Evolutionary conservation across 2,329 filamentous ascomycete genomes (phyloP).

Genomic region (Paradendryphiella salina): DNA sequence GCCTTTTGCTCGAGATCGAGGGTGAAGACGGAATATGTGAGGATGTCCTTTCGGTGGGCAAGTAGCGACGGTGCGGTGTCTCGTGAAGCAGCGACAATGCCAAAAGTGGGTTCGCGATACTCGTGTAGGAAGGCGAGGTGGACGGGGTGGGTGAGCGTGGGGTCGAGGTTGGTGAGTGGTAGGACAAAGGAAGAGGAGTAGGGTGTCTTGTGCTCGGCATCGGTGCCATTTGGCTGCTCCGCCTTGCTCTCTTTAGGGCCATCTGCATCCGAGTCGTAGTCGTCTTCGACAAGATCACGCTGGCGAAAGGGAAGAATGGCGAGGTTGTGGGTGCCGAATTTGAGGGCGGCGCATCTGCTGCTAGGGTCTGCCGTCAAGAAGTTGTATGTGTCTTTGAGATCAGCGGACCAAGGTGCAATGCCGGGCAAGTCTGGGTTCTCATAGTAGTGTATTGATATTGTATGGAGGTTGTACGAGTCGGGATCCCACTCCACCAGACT

Average conservation of each 20-base stretch:
- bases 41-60: slow-evolving; percentile 76
- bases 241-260: slow-evolving; percentile 49
- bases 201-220: slow-evolving; percentile 60
- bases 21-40: slow-evolving; percentile 93
- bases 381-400: slow-evolving; percentile 75
- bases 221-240: slow-evolving; percentile 41
- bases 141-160: slow-evolving; percentile 82
- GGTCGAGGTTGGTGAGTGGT: slow-evolving; percentile 84
- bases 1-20: slow-evolving; percentile 90
- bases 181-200: slow-evolving; percentile 93
- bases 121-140: slow-evolving; percentile 93
- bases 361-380: slow-evolving; percentile 86
- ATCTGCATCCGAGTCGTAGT: slow-evolving; percentile 83
- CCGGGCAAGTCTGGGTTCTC: slow-evolving; percentile 88
- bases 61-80: slow-evolving; percentile 73
- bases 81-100: slow-evolving; percentile 79
- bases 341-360: slow-evolving; percentile 90
- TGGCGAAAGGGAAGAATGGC: slow-evolving; percentile 94
- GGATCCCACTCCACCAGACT: slow-evolving; percentile 94
- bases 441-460: slow-evolving; percentile 96
- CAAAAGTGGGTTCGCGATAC: slow-evolving; percentile 96
- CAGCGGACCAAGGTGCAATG: slow-evolving; percentile 74
- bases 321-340: slow-evolving; percentile 84
- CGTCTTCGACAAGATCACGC: slow-evolving; percentile 83
- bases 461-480: slow-evolving; percentile 74